These are phyloP conservation scores for Beauveria pseudobassiana DNA, from an alignment of 2,329 filamentous ascomycete genomes.

Conservation along the genomic window DNA sequence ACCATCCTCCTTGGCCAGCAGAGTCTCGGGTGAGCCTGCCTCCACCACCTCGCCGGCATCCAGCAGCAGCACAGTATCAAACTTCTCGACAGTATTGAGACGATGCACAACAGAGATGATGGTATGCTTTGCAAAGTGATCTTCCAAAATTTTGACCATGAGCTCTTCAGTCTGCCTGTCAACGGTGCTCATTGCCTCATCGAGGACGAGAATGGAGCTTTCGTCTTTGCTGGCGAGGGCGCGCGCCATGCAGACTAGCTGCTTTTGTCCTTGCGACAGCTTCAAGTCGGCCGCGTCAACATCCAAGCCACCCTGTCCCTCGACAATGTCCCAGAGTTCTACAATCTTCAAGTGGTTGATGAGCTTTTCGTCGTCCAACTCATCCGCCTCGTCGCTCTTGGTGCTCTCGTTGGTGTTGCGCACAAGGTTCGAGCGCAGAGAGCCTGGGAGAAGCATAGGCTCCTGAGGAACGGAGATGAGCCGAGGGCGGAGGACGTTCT, in stretches of 20 bases:
- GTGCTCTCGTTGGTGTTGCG: not conserved
- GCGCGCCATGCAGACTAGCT: slow-evolving; percentile 33
- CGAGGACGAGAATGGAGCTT: slow-evolving; percentile 29
- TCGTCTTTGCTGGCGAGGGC: slow-evolving; percentile 26
- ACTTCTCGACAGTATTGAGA: slow-evolving; percentile 40
- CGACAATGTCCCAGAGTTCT: slow-evolving; percentile 33
- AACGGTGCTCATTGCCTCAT: slow-evolving; percentile 32
- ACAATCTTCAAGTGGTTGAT: slow-evolving; percentile 36
- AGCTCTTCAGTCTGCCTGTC: slow-evolving; percentile 26
- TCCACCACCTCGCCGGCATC: slow-evolving; percentile 30
- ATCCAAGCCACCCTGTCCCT: slow-evolving; percentile 31
- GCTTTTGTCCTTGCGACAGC: slow-evolving; percentile 36
- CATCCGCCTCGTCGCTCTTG: slow-evolving; percentile 21
- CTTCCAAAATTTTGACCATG: slow-evolving; percentile 25
- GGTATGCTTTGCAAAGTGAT: slow-evolving; percentile 37
- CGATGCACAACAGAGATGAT: slow-evolving; percentile 38
- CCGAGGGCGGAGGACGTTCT: slow-evolving; percentile 17
- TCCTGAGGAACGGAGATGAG: slow-evolving; percentile 45
- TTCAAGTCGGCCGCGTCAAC: slow-evolving; percentile 21
- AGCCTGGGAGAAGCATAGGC: slow-evolving; percentile 41
- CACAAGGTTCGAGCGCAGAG: slow-evolving; percentile 38
- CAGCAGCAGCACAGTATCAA: slow-evolving; percentile 55
- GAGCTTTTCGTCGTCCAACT: slow-evolving; percentile 32
- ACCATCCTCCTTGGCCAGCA: slow-evolving; percentile 3
- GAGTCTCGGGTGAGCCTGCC: not conserved